A percentile compares a stretch with the other conserved stretches of the same genome.
Evolutionary conservation across 176 grass and related monocot species (phyloP).

Genomic region (Echinochloa phyllopogon): DNA sequence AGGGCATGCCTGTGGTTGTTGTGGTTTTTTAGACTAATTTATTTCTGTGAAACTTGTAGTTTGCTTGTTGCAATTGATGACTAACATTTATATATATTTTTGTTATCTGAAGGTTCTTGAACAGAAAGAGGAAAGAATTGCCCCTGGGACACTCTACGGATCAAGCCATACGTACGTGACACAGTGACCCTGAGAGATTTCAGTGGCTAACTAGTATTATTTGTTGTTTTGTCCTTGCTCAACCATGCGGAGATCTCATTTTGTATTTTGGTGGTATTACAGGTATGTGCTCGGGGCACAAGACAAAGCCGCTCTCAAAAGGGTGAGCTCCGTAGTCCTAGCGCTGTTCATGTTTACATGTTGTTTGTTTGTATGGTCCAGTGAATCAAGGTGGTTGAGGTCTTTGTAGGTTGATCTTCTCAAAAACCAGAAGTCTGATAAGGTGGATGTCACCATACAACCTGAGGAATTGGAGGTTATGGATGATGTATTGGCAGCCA

Average conservation of each 20-base stretch:
- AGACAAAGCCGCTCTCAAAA: slow-evolving; percentile 79
- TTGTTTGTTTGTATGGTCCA: not conserved
- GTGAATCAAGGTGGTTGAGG: not conserved
- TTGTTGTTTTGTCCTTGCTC: not conserved
- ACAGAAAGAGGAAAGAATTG: slow-evolving; percentile 79
- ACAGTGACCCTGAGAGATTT: not conserved
- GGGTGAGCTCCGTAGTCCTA: slow-evolving; percentile 45
- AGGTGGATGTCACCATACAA: slow-evolving; percentile 98
- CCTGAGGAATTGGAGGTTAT: slow-evolving; percentile 94
- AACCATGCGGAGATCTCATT: not conserved
- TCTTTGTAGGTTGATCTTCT: slow-evolving; percentile 84
- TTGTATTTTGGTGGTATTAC: not conserved
- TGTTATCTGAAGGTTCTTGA: slow-evolving; percentile 61
- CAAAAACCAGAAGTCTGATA: slow-evolving; percentile 92
- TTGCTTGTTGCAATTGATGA: not conserved
- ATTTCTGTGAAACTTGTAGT: not conserved
- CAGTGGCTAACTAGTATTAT: not conserved
- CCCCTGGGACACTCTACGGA: slow-evolving; percentile 70
- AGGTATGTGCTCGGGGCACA: slow-evolving; percentile 85
- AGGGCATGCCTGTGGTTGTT: not conserved
- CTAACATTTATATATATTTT: not conserved
- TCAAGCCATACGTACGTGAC: slow-evolving; percentile 65
- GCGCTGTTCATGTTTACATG: not conserved
- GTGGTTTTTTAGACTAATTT: not conserved
- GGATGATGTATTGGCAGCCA: slow-evolving; percentile 97